Conservation (phyloP, 2,329 filamentous ascomycete species). For the Parasarocladium wereldwijsianum region DNA sequence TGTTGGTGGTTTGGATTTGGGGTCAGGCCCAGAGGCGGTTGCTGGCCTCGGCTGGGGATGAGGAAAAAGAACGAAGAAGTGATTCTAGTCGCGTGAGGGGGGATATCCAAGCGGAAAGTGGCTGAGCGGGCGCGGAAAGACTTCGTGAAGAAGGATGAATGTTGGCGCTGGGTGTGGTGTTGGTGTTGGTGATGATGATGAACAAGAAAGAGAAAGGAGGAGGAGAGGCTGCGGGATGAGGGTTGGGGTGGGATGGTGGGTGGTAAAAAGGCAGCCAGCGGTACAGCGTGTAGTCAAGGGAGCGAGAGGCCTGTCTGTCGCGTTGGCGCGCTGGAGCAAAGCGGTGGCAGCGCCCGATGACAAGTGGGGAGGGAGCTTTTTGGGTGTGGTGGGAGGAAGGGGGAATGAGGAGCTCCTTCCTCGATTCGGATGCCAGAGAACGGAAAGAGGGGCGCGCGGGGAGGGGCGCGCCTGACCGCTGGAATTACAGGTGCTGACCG, state of each 20-base stretch:
- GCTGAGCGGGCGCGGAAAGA: too few species aligned
- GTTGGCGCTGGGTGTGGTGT: neutral
- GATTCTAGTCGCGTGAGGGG: neutral
- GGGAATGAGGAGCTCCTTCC: neutral
- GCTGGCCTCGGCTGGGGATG: constrained; percentile 12
- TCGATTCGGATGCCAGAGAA: constrained; percentile 5
- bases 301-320: constrained; percentile 5
- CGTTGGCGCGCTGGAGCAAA: neutral
- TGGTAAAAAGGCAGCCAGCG: constrained; percentile 7
- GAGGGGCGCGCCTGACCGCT: constrained; percentile 1
- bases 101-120: neutral
- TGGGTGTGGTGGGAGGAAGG: constrained; percentile 5
- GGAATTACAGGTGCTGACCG: too few species aligned
- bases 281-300: constrained; percentile 3
- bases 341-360: too few species aligned
- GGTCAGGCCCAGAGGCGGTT: constrained; percentile 14
- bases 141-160: too few species aligned
- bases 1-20: constrained; percentile 15
- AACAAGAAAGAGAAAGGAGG: constrained; percentile 4
- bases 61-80: constrained; percentile 2
- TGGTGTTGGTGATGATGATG: constrained; percentile 5
- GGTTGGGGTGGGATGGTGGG: constrained; percentile 7
- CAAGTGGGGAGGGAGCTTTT: too few species aligned
- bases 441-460: constrained; percentile 2
- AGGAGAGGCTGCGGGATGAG: constrained; percentile 6